Conservation (phyloP, 192 early-diverging fungal genomes). For the Phycomyces nitens region DNA sequence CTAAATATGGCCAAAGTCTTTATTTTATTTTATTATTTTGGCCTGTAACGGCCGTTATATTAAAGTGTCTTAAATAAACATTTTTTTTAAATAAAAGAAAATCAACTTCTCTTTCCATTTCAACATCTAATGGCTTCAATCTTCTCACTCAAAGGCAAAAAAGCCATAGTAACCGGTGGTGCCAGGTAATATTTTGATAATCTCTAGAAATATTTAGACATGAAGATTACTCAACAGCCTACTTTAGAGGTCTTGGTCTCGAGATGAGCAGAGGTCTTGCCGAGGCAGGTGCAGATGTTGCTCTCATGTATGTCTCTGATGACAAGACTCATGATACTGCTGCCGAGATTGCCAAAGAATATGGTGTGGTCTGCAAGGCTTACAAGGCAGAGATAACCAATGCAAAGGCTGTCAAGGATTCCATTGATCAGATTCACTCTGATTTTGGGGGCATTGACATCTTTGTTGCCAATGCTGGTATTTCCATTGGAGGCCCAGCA, state of each 20-base stretch:
- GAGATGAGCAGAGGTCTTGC: conserved; percentile 34
- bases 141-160: conserved; percentile 23
- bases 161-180: conserved; percentile 32
- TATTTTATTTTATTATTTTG: no score
- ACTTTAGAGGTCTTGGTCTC: conserved; percentile 28
- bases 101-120: background rate
- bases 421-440: conserved; percentile 24
- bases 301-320: conserved; percentile 33
- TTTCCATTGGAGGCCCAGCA: conserved; percentile 18
- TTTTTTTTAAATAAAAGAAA: no score
- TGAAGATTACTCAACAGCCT: background rate
- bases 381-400: conserved; percentile 33
- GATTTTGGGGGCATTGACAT: conserved; percentile 36
- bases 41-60: no score
- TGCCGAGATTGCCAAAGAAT: conserved; percentile 20
- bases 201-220: background rate
- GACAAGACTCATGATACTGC: conserved; percentile 29
- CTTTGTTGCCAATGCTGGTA: conserved; percentile 36
- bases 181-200: conserved; percentile 14
- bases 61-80: no score
- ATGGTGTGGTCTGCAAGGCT: conserved; percentile 20
- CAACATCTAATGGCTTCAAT: no score
- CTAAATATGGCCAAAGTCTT: no score
- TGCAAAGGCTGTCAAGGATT: conserved; percentile 12
- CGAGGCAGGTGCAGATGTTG: conserved; percentile 33